These are phyloP conservation scores for Pythium grandisporangium DNA, from an alignment of 352 stramenopile species.

Conservation along the genomic window DNA sequence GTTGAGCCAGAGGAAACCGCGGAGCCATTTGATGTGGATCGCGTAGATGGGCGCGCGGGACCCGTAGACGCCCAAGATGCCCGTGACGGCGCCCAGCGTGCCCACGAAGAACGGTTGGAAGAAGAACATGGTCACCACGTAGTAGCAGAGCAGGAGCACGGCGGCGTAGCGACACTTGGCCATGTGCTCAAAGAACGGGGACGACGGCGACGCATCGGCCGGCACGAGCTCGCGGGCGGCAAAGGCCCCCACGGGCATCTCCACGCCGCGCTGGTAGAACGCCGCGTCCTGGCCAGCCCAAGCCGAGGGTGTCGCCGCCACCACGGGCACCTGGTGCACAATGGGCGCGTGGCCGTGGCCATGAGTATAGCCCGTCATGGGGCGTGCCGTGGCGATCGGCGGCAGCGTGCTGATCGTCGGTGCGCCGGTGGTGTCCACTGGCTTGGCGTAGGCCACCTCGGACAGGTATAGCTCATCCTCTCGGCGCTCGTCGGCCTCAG, in stretches of 20 bases:
- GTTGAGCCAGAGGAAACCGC: slow-evolving; percentile 60
- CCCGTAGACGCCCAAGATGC: slow-evolving; percentile 55
- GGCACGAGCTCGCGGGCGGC: too few relatives aligned
- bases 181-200: slow-evolving; percentile 40
- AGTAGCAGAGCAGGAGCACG: slow-evolving; percentile 56
- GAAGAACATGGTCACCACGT: slow-evolving; percentile 60
- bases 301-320: too few relatives aligned
- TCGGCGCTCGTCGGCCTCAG: too few relatives aligned
- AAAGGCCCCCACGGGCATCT: too few relatives aligned
- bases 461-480: too few relatives aligned
- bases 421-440: slow-evolving; percentile 10
- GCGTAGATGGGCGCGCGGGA: slow-evolving; percentile 45
- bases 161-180: slow-evolving; percentile 53
- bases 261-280: too few relatives aligned
- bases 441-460: slow-evolving; percentile 2
- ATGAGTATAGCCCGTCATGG: not conserved
- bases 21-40: slow-evolving; percentile 59
- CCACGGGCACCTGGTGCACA: too few relatives aligned
- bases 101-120: slow-evolving; percentile 64
- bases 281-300: too few relatives aligned
- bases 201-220: too few relatives aligned
- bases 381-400: slow-evolving; percentile 11
- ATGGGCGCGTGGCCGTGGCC: not conserved
- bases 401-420: slow-evolving; percentile 12
- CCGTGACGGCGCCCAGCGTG: slow-evolving; percentile 42